Evolutionary conservation across 108 stramenopile genomes (phyloP), one percentile per base, ranked within the genome.

Genomic region (Nitzschia sp.): DNA sequence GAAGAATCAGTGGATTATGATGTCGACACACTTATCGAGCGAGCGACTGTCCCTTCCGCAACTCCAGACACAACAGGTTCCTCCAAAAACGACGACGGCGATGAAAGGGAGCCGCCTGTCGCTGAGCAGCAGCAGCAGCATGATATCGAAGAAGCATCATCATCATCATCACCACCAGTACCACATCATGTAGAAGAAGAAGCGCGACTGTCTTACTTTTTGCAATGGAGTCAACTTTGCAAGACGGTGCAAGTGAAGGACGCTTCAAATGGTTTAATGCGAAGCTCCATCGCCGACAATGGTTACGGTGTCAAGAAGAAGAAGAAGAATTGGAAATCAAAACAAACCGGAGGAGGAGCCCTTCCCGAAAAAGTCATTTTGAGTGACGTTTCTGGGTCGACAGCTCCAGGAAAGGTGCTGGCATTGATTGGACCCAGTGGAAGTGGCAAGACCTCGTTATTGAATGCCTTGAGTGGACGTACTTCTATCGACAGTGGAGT

Each of bases 381-480:
- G 26, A 62, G 80, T 48, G 31, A 66, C 32, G 79, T 85, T n/a
- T 82, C 78, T 17, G 88, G 83, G 19, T 62, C n/a, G 1, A 83
- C 85, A 11, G 48, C 57, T 13, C 84, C 82, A 13, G 85, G 85
- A 26, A 70, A 84, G 60, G 60, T 85, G 15, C 38, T 82, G 3
- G 85, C 85, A 21, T 21, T 84, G 1, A 84, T 89, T 85, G 88
- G 88, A 0, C 88, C 88, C 5, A 60, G 56, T 8, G 88, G 88
- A 19, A 56, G 63, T 23, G 86, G 86, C 0, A 86, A 89, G 45
- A 89, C 88, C 0, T 60, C 62, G 27, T 53, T 89, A 2, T 59
- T 89, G 25, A 85, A 89, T 57, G 71, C 75, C 2, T 41, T 89
- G 25, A 63, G 73, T 11, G 83, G 83, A 9, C 79, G 84, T 21